phyloP scores from a whole-genome alignment of 192 early-diverging fungal genomes.

The Pecoramyces ruminantium region DNA sequence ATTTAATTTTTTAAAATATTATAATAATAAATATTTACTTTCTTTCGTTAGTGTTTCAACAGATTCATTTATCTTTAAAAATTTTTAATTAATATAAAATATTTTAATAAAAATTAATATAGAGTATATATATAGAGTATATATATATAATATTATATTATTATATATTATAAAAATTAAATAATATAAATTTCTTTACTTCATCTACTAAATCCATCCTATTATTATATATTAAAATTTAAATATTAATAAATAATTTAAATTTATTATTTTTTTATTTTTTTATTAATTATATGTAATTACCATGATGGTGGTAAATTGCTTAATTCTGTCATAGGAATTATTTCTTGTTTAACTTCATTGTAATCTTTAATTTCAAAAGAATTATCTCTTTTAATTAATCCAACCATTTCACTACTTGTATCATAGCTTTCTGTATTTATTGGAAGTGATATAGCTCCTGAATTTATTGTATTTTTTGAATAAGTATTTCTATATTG shows the following conservation, averaged over 20 bases:
- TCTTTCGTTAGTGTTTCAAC: neutral
- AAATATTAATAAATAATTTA: too few species aligned
- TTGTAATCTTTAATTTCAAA: neutral
- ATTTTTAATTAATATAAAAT: neutral
- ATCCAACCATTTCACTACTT: neutral
- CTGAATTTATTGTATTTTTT: neutral
- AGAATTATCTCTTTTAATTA: neutral
- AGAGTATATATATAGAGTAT: too few species aligned
- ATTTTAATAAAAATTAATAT: too few species aligned
- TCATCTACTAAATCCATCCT: too few species aligned
- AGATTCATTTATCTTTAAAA: neutral
- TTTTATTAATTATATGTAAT: too few species aligned
- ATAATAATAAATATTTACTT: neutral
- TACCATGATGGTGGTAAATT: neutral
- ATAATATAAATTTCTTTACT: too few species aligned
- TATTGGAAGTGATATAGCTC: neutral
- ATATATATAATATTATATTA: too few species aligned
- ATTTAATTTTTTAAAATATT: too few species aligned
- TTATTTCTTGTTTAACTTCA: neutral
- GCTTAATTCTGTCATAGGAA: neutral
- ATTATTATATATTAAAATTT: too few species aligned
- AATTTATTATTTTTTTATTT: too few species aligned
- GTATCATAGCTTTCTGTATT: neutral
- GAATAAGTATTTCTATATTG: neutral
- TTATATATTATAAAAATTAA: too few species aligned